These are phyloP conservation scores for Agaricus subrufescens DNA, from an alignment of 768 basidiomycete genomes.

Conservation along the genomic window DNA sequence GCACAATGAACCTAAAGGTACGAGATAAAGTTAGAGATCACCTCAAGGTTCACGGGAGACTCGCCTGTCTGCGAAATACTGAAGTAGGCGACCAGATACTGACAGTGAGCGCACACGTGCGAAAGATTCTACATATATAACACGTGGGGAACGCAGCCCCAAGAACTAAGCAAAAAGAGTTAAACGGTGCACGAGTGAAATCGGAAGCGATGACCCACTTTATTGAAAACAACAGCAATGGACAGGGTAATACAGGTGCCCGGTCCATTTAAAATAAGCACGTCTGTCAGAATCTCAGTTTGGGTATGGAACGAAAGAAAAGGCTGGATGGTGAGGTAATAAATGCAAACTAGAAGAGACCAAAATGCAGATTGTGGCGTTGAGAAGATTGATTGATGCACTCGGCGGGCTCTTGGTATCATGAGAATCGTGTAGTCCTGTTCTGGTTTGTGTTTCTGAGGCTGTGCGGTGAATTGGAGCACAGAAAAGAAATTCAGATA, in stretches of 20 bases:
- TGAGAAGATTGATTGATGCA: slow-evolving; percentile 76
- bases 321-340: slow-evolving; percentile 54
- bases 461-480: slow-evolving; percentile 5
- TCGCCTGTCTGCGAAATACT: slow-evolving; percentile 77
- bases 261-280: slow-evolving; percentile 89
- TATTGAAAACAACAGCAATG: slow-evolving; percentile 62
- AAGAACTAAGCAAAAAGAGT: slow-evolving; percentile 49
- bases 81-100: slow-evolving; percentile 78
- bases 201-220: slow-evolving; percentile 41
- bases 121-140: slow-evolving; percentile 93
- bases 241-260: slow-evolving; percentile 88
- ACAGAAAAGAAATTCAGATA: not conserved
- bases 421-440: slow-evolving; percentile 46
- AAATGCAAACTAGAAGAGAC: slow-evolving; percentile 60
- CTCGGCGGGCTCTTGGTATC: slow-evolving; percentile 84
- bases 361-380: slow-evolving; percentile 59
- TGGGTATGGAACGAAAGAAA: not conserved
- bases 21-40: not conserved
- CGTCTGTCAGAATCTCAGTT: slow-evolving; percentile 44
- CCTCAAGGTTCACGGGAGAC: slow-evolving; percentile 12
- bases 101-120: slow-evolving; percentile 81
- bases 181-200: not conserved
- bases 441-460: not conserved
- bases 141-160: slow-evolving; percentile 60
- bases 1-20: slow-evolving; percentile 70